Percentiles rank a stretch among this genome's conserved stretches.
Conservation (phyloP, 2,329 filamentous ascomycete species). For the Harringtonia lauricola region DNA sequence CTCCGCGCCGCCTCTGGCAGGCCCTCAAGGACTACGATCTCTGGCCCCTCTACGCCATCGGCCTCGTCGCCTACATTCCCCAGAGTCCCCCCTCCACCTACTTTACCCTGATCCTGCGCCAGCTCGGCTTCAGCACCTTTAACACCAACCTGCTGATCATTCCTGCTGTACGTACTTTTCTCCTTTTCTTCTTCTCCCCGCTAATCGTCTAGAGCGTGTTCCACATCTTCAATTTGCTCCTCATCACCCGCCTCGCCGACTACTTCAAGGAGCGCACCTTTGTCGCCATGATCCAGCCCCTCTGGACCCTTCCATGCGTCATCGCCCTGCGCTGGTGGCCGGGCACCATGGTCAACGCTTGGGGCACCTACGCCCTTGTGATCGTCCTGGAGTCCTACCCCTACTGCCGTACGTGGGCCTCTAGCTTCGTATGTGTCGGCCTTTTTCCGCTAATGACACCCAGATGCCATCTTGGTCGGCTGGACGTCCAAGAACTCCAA, state of each 20-base stretch:
- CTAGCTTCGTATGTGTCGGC: neutral
- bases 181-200: slow-evolving; percentile 27
- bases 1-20: slow-evolving; percentile 19
- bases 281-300: slow-evolving; percentile 29
- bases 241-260: slow-evolving; percentile 35
- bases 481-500: slow-evolving; percentile 45
- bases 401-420: slow-evolving; percentile 25
- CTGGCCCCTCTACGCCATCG: slow-evolving; percentile 10
- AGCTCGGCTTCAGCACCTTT: slow-evolving; percentile 8
- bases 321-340: slow-evolving; percentile 37
- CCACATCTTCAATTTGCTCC: slow-evolving; percentile 38
- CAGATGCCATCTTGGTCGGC: slow-evolving; percentile 46
- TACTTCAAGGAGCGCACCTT: slow-evolving; percentile 34
- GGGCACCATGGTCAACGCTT: slow-evolving; percentile 22
- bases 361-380: slow-evolving; percentile 37
- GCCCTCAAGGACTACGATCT: slow-evolving; percentile 10
- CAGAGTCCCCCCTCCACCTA: slow-evolving; percentile 3
- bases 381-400: slow-evolving; percentile 40
- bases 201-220: slow-evolving; percentile 15
- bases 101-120: slow-evolving; percentile 6
- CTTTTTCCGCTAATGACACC: neutral
- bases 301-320: slow-evolving; percentile 46
- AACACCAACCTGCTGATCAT: slow-evolving; percentile 9
- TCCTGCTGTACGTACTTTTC: slow-evolving; percentile 36
- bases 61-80: slow-evolving; percentile 6